Evolutionary conservation across 164 flowering plant species (phyloP).

Genomic region (Houttuynia cordata): DNA sequence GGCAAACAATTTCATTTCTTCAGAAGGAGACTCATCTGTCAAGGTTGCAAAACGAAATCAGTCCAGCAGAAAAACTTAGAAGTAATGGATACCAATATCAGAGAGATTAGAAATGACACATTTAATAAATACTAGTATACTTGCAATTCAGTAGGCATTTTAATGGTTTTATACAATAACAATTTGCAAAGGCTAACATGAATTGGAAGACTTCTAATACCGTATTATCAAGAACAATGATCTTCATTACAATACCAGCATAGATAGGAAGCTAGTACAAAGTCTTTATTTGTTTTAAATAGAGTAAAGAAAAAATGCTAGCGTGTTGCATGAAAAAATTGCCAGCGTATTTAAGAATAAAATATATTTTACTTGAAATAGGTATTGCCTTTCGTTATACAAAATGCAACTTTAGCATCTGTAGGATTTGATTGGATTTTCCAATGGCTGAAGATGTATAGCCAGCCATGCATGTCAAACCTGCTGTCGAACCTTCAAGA

Average conservation of each 20-base stretch:
- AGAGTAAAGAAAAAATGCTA: background rate
- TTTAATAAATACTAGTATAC: no score
- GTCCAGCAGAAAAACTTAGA: no score
- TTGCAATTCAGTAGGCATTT: slow-evolving; percentile 71
- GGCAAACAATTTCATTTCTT: no score
- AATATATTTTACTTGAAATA: slow-evolving; percentile 34
- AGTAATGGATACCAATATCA: no score
- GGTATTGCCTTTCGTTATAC: slow-evolving; percentile 52
- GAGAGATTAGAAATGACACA: no score
- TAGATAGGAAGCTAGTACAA: background rate
- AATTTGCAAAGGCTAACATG: slow-evolving; percentile 63
- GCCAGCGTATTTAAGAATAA: no score
- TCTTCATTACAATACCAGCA: slow-evolving; percentile 49
- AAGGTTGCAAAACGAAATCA: no score
- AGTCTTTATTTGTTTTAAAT: background rate
- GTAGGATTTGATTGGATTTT: slow-evolving; percentile 75
- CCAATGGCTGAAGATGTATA: slow-evolving; percentile 74
- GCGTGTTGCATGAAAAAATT: no score
- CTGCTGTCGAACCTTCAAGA: background rate
- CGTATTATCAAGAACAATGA: slow-evolving; percentile 49
- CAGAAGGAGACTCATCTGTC: no score
- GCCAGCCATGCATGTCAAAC: slow-evolving; percentile 45
- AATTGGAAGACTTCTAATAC: slow-evolving; percentile 90
- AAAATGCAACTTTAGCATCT: slow-evolving; percentile 66
- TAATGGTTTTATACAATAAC: slow-evolving; percentile 74